phyloP scores from a whole-genome alignment of 139 green algal genomes.

The Volvox reticuliferus region DNA sequence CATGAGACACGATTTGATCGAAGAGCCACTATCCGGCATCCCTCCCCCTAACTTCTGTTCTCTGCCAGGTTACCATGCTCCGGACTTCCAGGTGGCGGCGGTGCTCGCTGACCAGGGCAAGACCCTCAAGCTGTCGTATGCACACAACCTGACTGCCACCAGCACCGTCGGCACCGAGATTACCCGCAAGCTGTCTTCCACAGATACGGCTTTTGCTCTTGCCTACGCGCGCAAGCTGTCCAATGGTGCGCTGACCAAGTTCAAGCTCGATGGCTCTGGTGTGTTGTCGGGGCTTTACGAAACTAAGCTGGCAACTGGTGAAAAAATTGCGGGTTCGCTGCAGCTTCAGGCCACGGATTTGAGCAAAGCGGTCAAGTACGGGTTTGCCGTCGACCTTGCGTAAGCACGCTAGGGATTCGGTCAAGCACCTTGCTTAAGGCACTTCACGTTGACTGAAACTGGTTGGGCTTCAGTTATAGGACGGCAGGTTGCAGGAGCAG shows the following conservation, averaged over 20 bases:
- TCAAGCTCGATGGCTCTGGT: conserved; percentile 58
- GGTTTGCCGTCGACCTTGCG: conserved; percentile 57
- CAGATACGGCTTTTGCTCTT: conserved; percentile 49
- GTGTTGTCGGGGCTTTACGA: conserved; percentile 59
- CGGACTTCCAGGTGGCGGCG: conserved; percentile 60
- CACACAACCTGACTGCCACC: conserved; percentile 43
- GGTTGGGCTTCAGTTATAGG: too few species aligned
- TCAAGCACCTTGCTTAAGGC: too few species aligned
- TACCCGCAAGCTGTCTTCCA: conserved; percentile 47
- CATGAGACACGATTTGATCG: too few species aligned
- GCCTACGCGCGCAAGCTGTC: conserved; percentile 56
- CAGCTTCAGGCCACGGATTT: conserved; percentile 64
- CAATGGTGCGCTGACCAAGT: conserved; percentile 55
- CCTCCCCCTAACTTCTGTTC: too few species aligned
- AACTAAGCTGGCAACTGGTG: conserved; percentile 58
- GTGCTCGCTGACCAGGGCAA: conserved; percentile 42
- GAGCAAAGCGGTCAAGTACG: conserved; percentile 59
- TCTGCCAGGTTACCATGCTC: conserved; percentile 48
- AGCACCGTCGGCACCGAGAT: conserved; percentile 54
- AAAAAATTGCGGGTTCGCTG: conserved; percentile 59
- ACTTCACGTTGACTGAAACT: too few species aligned
- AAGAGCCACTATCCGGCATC: not conserved
- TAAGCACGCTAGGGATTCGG: conserved; percentile 32
- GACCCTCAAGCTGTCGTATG: conserved; percentile 52
- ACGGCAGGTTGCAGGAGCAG: too few species aligned